Conservation (phyloP, 768 basidiomycete genomes). For the Xerocomus brunneocitrinus region DNA sequence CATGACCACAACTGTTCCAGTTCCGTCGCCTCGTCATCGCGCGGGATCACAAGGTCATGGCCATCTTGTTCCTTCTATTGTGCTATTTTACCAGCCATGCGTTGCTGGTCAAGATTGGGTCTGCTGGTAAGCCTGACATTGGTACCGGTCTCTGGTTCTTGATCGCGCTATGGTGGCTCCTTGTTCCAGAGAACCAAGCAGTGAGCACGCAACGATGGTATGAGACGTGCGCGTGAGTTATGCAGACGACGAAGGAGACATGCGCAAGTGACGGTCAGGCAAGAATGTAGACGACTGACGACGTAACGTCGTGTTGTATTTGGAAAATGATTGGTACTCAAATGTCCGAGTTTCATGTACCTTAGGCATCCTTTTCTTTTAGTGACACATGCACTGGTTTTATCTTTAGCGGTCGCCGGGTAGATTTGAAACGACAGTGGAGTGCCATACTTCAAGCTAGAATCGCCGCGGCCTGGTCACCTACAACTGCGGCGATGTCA, state of each 20-base stretch:
- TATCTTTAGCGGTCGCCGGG: no score
- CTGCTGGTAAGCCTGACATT: constrained; percentile 60
- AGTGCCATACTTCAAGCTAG: no score
- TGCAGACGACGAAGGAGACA: neutral
- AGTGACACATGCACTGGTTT: neutral
- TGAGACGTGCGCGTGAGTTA: no score
- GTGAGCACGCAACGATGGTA: neutral
- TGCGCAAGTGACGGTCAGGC: neutral
- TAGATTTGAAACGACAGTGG: no score
- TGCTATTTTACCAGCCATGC: constrained; percentile 71
- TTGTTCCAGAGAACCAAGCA: constrained; percentile 41
- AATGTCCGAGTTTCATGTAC: constrained; percentile 4
- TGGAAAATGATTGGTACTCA: constrained; percentile 1
- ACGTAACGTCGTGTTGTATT: constrained; percentile 9
- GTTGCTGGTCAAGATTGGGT: constrained; percentile 54
- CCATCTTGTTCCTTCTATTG: constrained; percentile 62
- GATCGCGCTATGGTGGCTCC: constrained; percentile 60
- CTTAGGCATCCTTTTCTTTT: neutral
- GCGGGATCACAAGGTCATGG: constrained; percentile 71
- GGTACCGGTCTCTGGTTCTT: constrained; percentile 59
- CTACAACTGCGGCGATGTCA: neutral
- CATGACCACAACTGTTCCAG: constrained; percentile 63
- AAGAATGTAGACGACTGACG: constrained; percentile 6
- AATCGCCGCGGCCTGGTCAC: no score
- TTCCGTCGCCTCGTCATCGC: constrained; percentile 46